A percentile compares a stretch with the other conserved stretches of the same genome.
Evolutionary conservation across 2,329 filamentous ascomycete species (phyloP).

Genomic region (Fusarium virguliforme): DNA sequence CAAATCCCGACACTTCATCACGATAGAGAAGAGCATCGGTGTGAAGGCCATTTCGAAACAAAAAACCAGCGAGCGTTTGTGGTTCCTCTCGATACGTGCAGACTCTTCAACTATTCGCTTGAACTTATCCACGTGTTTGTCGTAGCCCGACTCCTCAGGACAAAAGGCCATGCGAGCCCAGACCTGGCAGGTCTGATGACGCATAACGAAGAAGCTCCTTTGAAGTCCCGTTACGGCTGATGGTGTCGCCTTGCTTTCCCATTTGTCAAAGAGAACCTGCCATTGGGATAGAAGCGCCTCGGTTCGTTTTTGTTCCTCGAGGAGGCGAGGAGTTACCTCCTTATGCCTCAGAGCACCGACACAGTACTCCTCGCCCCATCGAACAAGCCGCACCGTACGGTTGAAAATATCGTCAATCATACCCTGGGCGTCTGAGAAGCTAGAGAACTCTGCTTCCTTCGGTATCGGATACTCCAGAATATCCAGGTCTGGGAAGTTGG

Average conservation of each 20-base stretch:
- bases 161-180: slow-evolving; percentile 26
- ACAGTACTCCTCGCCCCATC: slow-evolving; percentile 9
- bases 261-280: neutral
- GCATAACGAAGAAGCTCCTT: slow-evolving; percentile 15
- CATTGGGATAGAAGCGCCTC: slow-evolving; percentile 4
- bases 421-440: slow-evolving; percentile 21
- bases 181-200: slow-evolving; percentile 15
- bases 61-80: neutral
- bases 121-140: slow-evolving; percentile 21
- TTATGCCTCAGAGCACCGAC: slow-evolving; percentile 2
- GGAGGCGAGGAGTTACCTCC: slow-evolving; percentile 1
- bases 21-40: slow-evolving; percentile 10
- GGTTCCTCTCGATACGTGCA: neutral
- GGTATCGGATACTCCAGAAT: neutral
- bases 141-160: slow-evolving; percentile 19
- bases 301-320: slow-evolving; percentile 1
- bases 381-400: slow-evolving; percentile 11
- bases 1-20: slow-evolving; percentile 11
- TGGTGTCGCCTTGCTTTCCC: neutral
- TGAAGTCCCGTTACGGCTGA: neutral
- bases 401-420: slow-evolving; percentile 30
- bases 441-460: slow-evolving; percentile 5
- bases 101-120: slow-evolving; percentile 15
- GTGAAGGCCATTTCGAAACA: slow-evolving; percentile 9
- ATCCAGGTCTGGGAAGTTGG: slow-evolving; percentile 16